Evolutionary conservation across 108 stramenopile species (phyloP), one percentile per base, ranked within the genome.

Genomic region (Licmophora abbreviata): DNA sequence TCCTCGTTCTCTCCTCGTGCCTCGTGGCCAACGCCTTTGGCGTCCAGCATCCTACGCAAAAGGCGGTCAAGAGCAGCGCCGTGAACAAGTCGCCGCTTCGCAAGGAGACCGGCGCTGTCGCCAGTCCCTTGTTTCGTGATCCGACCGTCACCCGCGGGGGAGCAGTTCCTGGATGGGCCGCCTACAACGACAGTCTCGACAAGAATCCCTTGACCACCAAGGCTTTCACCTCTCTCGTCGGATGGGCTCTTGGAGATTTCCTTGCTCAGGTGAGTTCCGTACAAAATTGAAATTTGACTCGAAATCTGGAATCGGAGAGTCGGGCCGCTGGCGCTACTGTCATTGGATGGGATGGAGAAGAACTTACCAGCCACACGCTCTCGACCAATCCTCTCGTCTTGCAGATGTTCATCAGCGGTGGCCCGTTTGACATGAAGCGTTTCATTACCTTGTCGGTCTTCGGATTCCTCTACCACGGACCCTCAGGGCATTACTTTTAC

Each of bases 401-500:
- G 32, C 44, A 92, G 90, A 63, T 82, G 52, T 97, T 97, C 79
- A 94, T 97, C 61, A 72, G 68, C 42, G 79, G 87, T 44, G 95
- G 86, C 34, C 81, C 92, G 35, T 80, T 95, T 59, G 94, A 97
- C 76, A 58, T 84, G 62, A 88, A 83, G 70, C 90, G 96, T 51
- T 91, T 95, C 73, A 76, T 83, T 57, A 94, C 73, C 59, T 83
- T 96, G 49, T 78, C 88, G 27, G 78, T 79, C 55, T 97, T 97
- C 63, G 96, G 96, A 53, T 81, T 94, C 69, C 73, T 96, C 40
- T 93, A 95, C 77, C 96, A 97, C 79, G 96, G 96, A 35, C 95
- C 96, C 31, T 93, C 93, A 43, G 96, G 96, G 44, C 96, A 97
- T 75, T 97, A 79, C 78, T 97, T 96, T 73, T 97, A 97, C 93